phyloP scores from a whole-genome alignment of 164 flowering plant genomes.

The Tinospora cordifolia region DNA sequence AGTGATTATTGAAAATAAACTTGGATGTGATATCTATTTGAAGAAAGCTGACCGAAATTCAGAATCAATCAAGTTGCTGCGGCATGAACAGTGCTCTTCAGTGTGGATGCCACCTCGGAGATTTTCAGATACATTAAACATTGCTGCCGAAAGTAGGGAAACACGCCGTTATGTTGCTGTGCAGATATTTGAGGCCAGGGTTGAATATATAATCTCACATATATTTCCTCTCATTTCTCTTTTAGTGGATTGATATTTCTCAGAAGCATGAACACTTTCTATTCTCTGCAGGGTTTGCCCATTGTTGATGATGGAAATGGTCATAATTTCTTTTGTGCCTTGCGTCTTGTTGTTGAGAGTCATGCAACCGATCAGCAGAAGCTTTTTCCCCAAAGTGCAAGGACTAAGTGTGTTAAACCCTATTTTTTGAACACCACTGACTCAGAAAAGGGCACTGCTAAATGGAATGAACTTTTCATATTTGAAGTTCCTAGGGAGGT shows the following conservation, averaged over 20 bases:
- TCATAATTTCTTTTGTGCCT: slow-evolving; percentile 83
- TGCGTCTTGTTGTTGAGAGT: slow-evolving; percentile 76
- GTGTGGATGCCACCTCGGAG: slow-evolving; percentile 89
- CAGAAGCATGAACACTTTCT: slow-evolving; percentile 8
- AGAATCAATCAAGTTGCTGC: slow-evolving; percentile 49
- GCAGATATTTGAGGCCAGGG: slow-evolving; percentile 81
- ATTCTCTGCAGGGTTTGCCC: slow-evolving; percentile 57
- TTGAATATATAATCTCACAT: slow-evolving; percentile 18
- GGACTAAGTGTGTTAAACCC: slow-evolving; percentile 90
- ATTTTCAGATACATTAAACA: slow-evolving; percentile 72
- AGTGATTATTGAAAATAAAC: slow-evolving; percentile 72
- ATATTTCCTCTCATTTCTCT: background rate
- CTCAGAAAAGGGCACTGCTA: slow-evolving; percentile 45
- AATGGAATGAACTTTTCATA: slow-evolving; percentile 93
- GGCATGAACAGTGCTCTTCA: slow-evolving; percentile 38
- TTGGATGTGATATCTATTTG: slow-evolving; percentile 81
- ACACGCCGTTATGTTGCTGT: slow-evolving; percentile 67
- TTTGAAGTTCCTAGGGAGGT: slow-evolving; percentile 95
- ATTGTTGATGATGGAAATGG: slow-evolving; percentile 84
- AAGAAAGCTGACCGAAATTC: slow-evolving; percentile 53
- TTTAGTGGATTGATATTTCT: background rate
- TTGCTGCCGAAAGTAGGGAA: slow-evolving; percentile 56
- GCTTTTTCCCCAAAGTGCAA: slow-evolving; percentile 95
- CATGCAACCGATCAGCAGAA: slow-evolving; percentile 76
- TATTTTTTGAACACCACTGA: slow-evolving; percentile 23